Percentiles rank a stretch among this genome's conserved stretches.
Evolutionary conservation across 139 green algal genomes (phyloP).

Genomic region (Haematococcus sp.): DNA sequence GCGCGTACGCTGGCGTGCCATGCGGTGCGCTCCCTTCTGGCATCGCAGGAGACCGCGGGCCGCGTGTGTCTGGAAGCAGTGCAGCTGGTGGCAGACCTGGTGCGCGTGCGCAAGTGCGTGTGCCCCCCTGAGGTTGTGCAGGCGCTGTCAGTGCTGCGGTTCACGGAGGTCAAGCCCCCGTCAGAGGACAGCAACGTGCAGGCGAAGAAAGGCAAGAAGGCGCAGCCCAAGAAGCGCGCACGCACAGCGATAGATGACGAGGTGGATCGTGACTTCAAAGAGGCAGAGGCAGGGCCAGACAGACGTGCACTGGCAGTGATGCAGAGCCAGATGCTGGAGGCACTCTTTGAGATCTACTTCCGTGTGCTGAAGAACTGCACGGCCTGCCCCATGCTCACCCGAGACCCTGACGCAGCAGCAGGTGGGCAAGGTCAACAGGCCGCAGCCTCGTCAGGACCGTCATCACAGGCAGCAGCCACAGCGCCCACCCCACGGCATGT

Average conservation of each 20-base stretch:
- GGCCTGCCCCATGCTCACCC: conserved; percentile 16
- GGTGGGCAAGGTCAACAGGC: too few species aligned
- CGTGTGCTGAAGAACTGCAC: conserved; percentile 68
- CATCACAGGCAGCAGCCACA: background rate
- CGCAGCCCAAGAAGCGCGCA: conserved; percentile 30
- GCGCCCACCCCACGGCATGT: background rate
- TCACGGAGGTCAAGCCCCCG: conserved; percentile 35
- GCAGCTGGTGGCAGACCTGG: conserved; percentile 90
- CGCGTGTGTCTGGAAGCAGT: conserved; percentile 52
- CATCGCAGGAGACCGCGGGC: conserved; percentile 21
- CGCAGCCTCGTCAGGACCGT: background rate
- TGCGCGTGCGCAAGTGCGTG: conserved; percentile 52
- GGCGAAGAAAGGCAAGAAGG: conserved; percentile 6
- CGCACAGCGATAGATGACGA: conserved; percentile 4
- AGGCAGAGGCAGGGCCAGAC: conserved; percentile 50
- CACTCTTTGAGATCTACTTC: conserved; percentile 67
- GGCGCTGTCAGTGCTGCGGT: conserved; percentile 49
- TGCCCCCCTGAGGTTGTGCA: conserved; percentile 48
- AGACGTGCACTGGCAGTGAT: conserved; percentile 21
- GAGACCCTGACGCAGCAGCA: background rate
- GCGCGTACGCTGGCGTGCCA: conserved; percentile 29
- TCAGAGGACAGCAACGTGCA: background rate
- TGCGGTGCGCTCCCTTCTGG: conserved; percentile 42
- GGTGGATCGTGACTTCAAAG: conserved; percentile 60
- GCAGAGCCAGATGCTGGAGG: conserved; percentile 63